phyloP scores from a whole-genome alignment of 2,329 filamentous ascomycete genomes.

The Madurella fahalii region DNA sequence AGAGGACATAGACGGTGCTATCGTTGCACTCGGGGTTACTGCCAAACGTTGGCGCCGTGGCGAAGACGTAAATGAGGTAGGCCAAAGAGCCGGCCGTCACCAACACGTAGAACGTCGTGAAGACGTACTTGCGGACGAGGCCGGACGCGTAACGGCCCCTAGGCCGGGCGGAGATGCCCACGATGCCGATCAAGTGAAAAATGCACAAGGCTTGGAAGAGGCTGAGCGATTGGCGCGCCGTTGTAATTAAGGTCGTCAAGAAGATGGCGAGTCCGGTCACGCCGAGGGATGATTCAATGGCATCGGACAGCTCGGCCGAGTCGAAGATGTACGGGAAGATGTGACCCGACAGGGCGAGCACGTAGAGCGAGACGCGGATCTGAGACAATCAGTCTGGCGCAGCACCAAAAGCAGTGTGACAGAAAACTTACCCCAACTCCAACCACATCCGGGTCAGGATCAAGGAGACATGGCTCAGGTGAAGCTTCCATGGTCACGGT shows the following conservation, averaged over 20 bases:
- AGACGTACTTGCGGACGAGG: background rate
- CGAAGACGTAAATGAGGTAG: background rate
- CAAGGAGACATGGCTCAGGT: no score
- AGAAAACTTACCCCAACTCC: no score
- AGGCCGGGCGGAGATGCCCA: background rate
- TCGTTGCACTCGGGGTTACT: conserved; percentile 1
- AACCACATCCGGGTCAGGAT: no score
- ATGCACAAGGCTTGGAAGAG: background rate
- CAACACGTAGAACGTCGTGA: background rate
- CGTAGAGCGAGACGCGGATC: no score
- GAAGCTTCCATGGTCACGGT: no score
- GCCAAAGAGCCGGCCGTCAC: background rate
- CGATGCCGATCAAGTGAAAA: background rate
- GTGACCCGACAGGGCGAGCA: no score
- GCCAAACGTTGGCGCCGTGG: background rate
- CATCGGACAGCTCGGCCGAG: no score
- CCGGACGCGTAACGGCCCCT: background rate
- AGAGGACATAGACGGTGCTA: background rate
- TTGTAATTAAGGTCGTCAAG: background rate
- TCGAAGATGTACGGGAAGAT: no score
- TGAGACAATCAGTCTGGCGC: no score
- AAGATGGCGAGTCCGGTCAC: no score
- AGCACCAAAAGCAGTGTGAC: no score
- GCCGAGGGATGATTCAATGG: no score
- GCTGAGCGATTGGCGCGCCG: background rate